Percentiles rank a stretch among this genome's conserved stretches.
Conservation (phyloP, 2,329 filamentous ascomycete genomes). For the Ceratocystis huliohia region DNA sequence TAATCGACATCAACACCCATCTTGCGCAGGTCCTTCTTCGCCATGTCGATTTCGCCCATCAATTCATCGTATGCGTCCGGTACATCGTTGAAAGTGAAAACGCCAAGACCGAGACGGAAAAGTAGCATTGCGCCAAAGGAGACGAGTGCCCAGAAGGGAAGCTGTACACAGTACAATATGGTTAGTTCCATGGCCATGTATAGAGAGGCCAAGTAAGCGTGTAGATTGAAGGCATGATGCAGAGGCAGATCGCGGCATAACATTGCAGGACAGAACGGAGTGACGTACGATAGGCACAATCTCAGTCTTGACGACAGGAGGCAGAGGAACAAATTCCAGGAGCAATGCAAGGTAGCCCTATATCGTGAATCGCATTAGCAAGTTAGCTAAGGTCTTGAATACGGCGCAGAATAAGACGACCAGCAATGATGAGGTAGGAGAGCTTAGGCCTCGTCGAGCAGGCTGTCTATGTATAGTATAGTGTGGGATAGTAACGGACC, state of each 20-base stretch:
- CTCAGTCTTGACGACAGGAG: slow-evolving; percentile 63
- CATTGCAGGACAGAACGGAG: slow-evolving; percentile 1
- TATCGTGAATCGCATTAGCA: slow-evolving; percentile 34
- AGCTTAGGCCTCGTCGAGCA: neutral
- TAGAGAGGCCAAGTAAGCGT: neutral
- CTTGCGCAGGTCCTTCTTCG: slow-evolving; percentile 57
- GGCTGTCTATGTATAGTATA: neutral
- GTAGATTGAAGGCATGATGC: neutral
- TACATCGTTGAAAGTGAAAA: slow-evolving; percentile 93
- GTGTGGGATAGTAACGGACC: slow-evolving; percentile 39
- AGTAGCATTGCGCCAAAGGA: slow-evolving; percentile 86
- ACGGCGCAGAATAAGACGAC: neutral
- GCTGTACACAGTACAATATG: slow-evolving; percentile 35
- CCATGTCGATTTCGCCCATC: slow-evolving; percentile 68
- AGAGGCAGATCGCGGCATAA: slow-evolving; percentile 14
- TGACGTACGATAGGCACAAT: slow-evolving; percentile 74
- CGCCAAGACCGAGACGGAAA: slow-evolving; percentile 79
- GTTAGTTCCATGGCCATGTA: neutral
- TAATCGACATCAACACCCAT: slow-evolving; percentile 70
- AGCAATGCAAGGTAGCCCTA: slow-evolving; percentile 84
- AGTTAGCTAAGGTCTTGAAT: too few species aligned
- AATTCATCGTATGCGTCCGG: slow-evolving; percentile 75
- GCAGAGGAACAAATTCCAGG: slow-evolving; percentile 71
- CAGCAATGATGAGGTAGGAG: neutral
- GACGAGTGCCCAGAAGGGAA: slow-evolving; percentile 87